Base-by-base conservation (phyloP, 2,329 filamentous ascomycete genomes). In the Ceratocystis colombiana region DNA sequence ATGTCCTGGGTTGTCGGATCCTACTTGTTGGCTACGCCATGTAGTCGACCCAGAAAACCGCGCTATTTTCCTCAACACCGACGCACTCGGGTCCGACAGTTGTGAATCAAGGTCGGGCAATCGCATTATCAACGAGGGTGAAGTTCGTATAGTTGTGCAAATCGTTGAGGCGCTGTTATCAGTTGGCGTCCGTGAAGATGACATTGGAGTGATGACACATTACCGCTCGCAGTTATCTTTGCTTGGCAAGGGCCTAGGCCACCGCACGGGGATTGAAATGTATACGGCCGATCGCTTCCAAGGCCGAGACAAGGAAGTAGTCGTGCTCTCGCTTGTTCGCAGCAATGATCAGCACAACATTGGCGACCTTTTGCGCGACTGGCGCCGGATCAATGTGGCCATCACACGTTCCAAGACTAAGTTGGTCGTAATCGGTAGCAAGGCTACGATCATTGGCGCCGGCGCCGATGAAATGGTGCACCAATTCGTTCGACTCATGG, bases 261-360 rank as follows among this genome's bases (percentile, higher is more conserved):
- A 77, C 53, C 76, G 80, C 67, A 79, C 0, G 82, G 83, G 1
- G 2, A 85, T 99, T 1, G 94, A 99, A 76, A 91, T 97, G 82
- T 91, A 99, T 75, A 97, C 94, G 0, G 92, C 94, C 2, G 94
- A 99, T 76, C 90, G 93, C 57, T 99, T 96, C 75, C 94, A 99
- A 74, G 94, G 94, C 5, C 84, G 94, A 8, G 94, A 99, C 76
- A 99, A 99, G 74, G 91, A 96, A 72, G 87, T 96, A 2, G 84
- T 97, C 0, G 84, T 99, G 15, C 82, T 99, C 7, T 90, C 85
- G 66, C 86, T 96, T 37, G 94, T 97, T 15, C 84, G 94, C 37
- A 93, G 86, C 73, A 99, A 99, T 71, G 86, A 92, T 25, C 82
- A 83, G 0, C 84, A 86, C 69, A 84, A 82, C 62, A 92, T 99